Evolutionary conservation across 306 rosid genomes (phyloP), one percentile per base, ranked within the genome.

Genomic region (Acacia confusa): DNA sequence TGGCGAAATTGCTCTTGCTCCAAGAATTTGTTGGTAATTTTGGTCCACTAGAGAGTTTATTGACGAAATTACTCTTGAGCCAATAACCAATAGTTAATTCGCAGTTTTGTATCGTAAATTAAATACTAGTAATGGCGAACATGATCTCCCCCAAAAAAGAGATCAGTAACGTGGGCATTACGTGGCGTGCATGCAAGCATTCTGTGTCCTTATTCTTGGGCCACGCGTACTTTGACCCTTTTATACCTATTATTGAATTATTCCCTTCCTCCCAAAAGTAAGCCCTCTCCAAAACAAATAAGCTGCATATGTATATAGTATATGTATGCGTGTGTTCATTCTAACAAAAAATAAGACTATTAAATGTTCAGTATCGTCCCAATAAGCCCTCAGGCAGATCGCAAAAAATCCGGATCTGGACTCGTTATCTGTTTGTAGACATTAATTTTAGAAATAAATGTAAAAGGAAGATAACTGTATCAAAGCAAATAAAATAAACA

Each of bases 361-460:
- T 48, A 48, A 48, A 48, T 48, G n/a, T 47, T 14, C 14, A 47
- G 14, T 11, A 47, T 47, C 52, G 52, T 47, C 52, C 52, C 52
- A 3, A 47, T 47, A 52, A 92, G 97, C 13, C 87, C 55, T 7
- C 86, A 87, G 0, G 88, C 90, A 19, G 86, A 88, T 20, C 78
- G 3, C 65, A 85, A 86, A 7, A 92, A 88, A 84, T 34, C 80
- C 2, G 32, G 66, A 58, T 22, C 30, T n/a, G 30, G 64, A 20
- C 58, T 17, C 3, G 27, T 19, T 57, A 22, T 22, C 5, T 57
- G 28, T 57, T 57, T n/a, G 15, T 22, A n/a, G 30, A 57, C 64
- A 57, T n/a, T 57, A 22, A 10, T 57, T 57, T n/a, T 24, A 57
- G 28, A 2, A 57, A 22, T 9, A 57, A 36, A 36, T 36, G 40